Base-by-base conservation (phyloP, 768 basidiomycete species). In the Pulveroboletus frians region DNA sequence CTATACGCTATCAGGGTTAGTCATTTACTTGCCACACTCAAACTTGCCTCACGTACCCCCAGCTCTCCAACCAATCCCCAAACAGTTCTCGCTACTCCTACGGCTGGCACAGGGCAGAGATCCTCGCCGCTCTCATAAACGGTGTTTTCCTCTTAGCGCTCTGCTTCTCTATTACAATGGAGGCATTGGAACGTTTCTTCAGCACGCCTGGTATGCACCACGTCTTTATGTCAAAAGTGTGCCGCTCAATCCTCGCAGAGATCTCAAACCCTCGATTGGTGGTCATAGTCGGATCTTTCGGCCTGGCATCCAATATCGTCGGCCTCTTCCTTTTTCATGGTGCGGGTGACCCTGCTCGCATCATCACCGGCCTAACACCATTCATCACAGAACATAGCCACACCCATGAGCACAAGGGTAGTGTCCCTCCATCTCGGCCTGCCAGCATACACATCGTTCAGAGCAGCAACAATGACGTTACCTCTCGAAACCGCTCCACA, bases 21-120 rank as follows among this genome's bases (percentile, higher is more conserved):
- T 51, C 31, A 27, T 47, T 3, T 6, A 15, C 39, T 26, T 17
- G 37, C 14, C 20, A 9, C 56, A 21, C 50, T 35, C 23, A 49
- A 38, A 20, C 39, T 45, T 46, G 26, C 20, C 41, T 52, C 39
- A 47, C 43, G 40, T 15, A 29, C 21, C 26, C 8, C 43, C 57
- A 93, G 88, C 76, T 92, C 47, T 82, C 87, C 31, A 74, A 75
- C 31, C 74, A 75, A 47, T 77, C 72, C 27, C 70, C 79, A 26
- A 71, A 70, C 29, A 80, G 86, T 69, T 78, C 86, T 26, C 79
- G 83, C 43, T 96, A 96, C 69, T 92, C 95, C 5, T 98, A 98
- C 65, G 95, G 94, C n/a, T 98, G 94, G 95, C 94, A 98, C 69
- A 78, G 96, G 53, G 96, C 96, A 15, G 94, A 96, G 64, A 94